Evolutionary conservation across 805 yeast genomes (phyloP), one percentile per base, ranked within the genome.

Genomic region (Saccharomycopsis javanensis): DNA sequence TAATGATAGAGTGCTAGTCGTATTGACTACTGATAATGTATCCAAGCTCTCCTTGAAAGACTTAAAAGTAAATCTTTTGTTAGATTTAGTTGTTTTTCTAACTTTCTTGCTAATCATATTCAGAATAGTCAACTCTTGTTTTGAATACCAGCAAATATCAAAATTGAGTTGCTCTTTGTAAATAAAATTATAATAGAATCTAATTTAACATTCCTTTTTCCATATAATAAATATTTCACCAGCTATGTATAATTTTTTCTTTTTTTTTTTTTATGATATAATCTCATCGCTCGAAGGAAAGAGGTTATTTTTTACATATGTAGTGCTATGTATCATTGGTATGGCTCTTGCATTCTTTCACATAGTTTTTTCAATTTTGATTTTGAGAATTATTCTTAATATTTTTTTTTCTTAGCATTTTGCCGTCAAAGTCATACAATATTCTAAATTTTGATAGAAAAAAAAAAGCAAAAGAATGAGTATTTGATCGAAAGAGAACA

Each of bases 41-140:
- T 92, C 97, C 18, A 91, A 81, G 57, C 95, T 79, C 63, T 91
- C 96, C 61, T 84, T 81, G 68, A 92, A 94, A 0, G 96, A 87
- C 46, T 81, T 72, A 67, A 78, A 88, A 18, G 84, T 80, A 67
- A 78, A 86, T 62, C 77, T 73, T 67, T 83, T 80, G 2, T 76
- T 65, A 3, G 86, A 75, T 64, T 81, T 75, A 0, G 86, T 79
- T 5, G 84, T 71, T 18, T 65, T 72, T 62, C 74, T 77, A 25
- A 61, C 54, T 56, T 68, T 73, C 46, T 68, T 53, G 18, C 54
- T 37, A 15, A 25, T 35, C 54, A 52, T 52, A 15, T 23, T 51
- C 35, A 10, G 15, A n/a, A n/a, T n/a, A n/a, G n/a, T 20, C 23
- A 42, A 42, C 11, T 38, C 48, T 20, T n/a, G n/a, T n/a, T n/a